phyloP scores from a whole-genome alignment of 306 rosid species.

The Pterocarpus macrocarpus region DNA sequence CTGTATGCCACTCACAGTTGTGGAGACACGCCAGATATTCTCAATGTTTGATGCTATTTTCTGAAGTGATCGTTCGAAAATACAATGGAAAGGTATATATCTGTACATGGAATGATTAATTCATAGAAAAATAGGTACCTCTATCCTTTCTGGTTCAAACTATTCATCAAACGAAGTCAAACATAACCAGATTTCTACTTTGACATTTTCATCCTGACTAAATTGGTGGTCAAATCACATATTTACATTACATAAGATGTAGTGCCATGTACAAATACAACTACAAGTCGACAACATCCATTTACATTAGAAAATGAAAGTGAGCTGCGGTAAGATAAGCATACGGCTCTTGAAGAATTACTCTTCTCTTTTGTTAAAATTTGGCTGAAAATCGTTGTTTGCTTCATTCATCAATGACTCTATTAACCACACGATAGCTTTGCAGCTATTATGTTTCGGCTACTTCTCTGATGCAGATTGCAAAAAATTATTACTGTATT shows the following conservation, averaged over 20 bases:
- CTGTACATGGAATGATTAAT: neutral
- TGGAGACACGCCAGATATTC: slow-evolving; percentile 30
- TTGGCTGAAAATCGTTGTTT: no score
- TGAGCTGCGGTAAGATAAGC: no score
- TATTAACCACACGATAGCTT: no score
- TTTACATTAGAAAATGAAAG: no score
- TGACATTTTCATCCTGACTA: neutral
- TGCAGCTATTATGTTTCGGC: no score
- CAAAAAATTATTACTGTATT: no score
- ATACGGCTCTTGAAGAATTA: no score
- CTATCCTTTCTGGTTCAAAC: neutral
- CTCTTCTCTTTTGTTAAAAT: no score
- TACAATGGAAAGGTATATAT: neutral
- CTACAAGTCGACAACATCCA: no score
- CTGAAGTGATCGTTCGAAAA: slow-evolving; percentile 6
- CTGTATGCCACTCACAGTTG: slow-evolving; percentile 25
- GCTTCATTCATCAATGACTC: no score
- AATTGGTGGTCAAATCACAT: neutral
- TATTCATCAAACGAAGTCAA: neutral
- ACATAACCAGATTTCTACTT: neutral
- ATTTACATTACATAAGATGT: neutral
- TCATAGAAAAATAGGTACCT: neutral
- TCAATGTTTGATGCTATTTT: slow-evolving; percentile 3
- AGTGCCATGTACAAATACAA: neutral
- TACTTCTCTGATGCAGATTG: no score